These are phyloP conservation scores for Aspergillus neoniger DNA, from an alignment of 2,329 filamentous ascomycete species.

Conservation along the genomic window DNA sequence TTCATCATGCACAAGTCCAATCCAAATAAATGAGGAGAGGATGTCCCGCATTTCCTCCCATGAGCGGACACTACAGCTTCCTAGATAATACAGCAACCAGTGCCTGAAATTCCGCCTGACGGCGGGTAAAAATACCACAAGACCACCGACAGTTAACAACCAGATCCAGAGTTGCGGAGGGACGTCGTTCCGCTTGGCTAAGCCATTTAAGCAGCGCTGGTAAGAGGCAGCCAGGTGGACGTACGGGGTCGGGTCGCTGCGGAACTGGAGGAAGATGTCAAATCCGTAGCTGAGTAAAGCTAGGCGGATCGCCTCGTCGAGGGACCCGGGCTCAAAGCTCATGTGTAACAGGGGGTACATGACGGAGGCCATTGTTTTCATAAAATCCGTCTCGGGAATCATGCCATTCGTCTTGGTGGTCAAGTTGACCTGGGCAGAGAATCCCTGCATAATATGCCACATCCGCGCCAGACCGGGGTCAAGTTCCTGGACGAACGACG, in stretches of 20 bases:
- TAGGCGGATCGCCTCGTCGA: conserved; percentile 42
- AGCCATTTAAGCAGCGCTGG: neutral
- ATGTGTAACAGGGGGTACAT: conserved; percentile 46
- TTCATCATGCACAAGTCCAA: neutral
- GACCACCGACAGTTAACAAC: neutral
- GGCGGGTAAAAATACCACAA: neutral
- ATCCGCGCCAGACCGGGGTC: neutral
- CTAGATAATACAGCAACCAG: neutral
- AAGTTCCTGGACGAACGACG: neutral
- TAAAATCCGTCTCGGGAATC: conserved; percentile 24
- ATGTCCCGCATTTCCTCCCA: neutral
- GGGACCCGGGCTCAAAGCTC: conserved; percentile 28
- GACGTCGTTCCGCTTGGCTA: neutral
- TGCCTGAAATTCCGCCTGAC: neutral
- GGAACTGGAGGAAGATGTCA: conserved; percentile 39
- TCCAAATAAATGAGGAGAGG: conserved; percentile 3
- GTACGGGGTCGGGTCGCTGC: neutral
- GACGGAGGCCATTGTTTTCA: conserved; percentile 41
- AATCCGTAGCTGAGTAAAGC: conserved; percentile 43
- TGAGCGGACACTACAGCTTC: neutral
- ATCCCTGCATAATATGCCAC: neutral
- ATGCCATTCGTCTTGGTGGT: conserved; percentile 21
- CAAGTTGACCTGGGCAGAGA: neutral
- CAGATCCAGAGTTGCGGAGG: neutral
- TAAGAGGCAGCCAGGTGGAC: neutral